Conservation (phyloP, 148 eudicot species). For the Amaranthus cruentus region DNA sequence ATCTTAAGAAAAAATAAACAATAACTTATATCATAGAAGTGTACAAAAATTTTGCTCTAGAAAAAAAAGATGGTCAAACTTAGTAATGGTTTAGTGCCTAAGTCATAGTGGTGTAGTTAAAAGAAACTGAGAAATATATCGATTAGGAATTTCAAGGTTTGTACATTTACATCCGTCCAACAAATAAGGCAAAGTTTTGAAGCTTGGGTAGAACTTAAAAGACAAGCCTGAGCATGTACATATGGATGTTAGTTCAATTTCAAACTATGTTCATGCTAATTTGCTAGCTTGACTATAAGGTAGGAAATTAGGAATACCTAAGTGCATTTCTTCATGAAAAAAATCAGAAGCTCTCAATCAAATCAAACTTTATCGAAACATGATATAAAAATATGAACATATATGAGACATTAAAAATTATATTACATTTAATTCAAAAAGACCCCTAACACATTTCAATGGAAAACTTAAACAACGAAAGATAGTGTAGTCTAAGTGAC, state of each 20-base stretch:
- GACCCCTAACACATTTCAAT: background rate
- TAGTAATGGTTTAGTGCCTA: too few relatives aligned
- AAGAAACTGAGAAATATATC: too few relatives aligned
- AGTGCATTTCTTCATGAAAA: background rate
- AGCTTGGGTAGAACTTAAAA: background rate
- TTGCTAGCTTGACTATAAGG: background rate
- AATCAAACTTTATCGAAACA: background rate
- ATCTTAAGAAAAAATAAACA: too few relatives aligned
- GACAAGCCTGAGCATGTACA: background rate
- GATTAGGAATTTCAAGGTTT: background rate
- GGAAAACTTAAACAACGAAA: background rate
- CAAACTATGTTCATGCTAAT: background rate
- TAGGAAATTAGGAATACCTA: too few relatives aligned
- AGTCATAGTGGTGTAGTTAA: too few relatives aligned
- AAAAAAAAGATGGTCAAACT: too few relatives aligned
- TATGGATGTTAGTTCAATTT: background rate
- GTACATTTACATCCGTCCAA: background rate
- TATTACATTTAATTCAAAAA: background rate
- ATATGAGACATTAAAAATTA: too few relatives aligned
- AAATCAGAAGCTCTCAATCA: background rate
- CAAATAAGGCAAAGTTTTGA: background rate
- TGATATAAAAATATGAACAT: too few relatives aligned
- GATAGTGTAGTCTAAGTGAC: background rate
- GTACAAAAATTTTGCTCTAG: too few relatives aligned
- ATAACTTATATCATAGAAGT: too few relatives aligned